Conservation (phyloP, 1,139 yeast genomes). For the Yarrowia galli region DNA sequence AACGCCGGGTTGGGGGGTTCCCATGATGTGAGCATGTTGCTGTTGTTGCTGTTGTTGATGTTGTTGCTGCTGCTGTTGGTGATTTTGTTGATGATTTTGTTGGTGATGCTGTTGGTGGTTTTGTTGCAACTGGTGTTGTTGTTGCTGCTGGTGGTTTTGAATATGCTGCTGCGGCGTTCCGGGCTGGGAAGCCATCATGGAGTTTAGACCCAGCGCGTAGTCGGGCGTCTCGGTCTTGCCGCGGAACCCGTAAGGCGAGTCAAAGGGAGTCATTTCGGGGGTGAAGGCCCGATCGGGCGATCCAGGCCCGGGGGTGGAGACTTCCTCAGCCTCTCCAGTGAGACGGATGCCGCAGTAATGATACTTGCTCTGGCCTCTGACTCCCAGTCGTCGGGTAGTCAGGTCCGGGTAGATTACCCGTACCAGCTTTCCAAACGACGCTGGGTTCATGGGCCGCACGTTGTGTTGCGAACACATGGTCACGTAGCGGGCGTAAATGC, state of each 20-base stretch:
- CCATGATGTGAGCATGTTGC: slow-evolving; percentile 7
- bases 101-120: slow-evolving; percentile 1
- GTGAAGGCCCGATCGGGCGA: slow-evolving; percentile 42
- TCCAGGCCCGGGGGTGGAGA: slow-evolving; percentile 18
- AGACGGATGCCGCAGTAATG: slow-evolving; percentile 87
- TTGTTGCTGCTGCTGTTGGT: slow-evolving; percentile 21
- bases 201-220: slow-evolving; percentile 10
- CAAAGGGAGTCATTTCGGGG: slow-evolving; percentile 47
- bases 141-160: slow-evolving; percentile 7
- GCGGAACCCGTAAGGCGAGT: slow-evolving; percentile 45
- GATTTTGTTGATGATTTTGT: not conserved
- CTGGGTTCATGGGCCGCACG: slow-evolving; percentile 79
- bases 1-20: slow-evolving; percentile 20
- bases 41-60: slow-evolving; percentile 4
- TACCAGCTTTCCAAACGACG: slow-evolving; percentile 86
- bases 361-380: slow-evolving; percentile 87
- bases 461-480: slow-evolving; percentile 71
- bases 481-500: slow-evolving; percentile 82
- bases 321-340: slow-evolving; percentile 55
- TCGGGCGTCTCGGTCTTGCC: slow-evolving; percentile 39
- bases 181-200: slow-evolving; percentile 29
- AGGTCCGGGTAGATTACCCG: slow-evolving; percentile 74
- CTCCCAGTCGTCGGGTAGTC: slow-evolving; percentile 84
- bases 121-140: not conserved
- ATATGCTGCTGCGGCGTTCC: slow-evolving; percentile 28